phyloP scores from a whole-genome alignment of 164 flowering plant genomes.

The Sextonia rubra region DNA sequence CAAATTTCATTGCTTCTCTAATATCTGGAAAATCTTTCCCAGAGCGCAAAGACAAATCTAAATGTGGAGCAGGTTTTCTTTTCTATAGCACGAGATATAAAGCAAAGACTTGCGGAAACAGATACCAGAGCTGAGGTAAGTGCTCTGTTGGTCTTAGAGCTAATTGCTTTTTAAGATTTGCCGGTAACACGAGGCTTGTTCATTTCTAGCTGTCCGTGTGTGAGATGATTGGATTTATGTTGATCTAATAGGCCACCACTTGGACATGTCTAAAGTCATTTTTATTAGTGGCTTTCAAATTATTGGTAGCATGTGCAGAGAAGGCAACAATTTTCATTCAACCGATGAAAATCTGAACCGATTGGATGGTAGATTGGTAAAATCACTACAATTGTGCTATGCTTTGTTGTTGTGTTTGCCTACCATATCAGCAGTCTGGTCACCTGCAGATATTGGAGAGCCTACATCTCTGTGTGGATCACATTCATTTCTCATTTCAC shows the following conservation, averaged over 20 bases:
- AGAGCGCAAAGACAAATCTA: slow-evolving; percentile 87
- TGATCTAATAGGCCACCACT: not conserved
- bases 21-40: slow-evolving; percentile 20
- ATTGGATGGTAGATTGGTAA: not conserved
- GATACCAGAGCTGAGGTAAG: slow-evolving; percentile 62
- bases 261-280: not conserved
- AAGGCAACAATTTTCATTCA: not conserved
- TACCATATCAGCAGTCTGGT: not conserved
- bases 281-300: not conserved
- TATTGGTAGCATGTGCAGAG: not conserved
- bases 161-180: not conserved
- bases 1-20: not conserved
- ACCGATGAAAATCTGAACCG: not conserved
- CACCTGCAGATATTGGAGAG: not conserved
- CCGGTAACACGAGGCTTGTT: too few relatives aligned
- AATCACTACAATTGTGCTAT: not conserved
- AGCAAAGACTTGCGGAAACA: slow-evolving; percentile 75
- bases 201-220: too few relatives aligned
- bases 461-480: not conserved
- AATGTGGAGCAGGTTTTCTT: slow-evolving; percentile 89
- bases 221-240: not conserved
- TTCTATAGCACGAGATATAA: slow-evolving; percentile 75
- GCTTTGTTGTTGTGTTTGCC: not conserved
- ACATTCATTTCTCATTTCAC: too few relatives aligned
- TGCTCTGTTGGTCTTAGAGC: not conserved